phyloP scores from a whole-genome alignment of 768 basidiomycete species.

The Mycena latifolia region DNA sequence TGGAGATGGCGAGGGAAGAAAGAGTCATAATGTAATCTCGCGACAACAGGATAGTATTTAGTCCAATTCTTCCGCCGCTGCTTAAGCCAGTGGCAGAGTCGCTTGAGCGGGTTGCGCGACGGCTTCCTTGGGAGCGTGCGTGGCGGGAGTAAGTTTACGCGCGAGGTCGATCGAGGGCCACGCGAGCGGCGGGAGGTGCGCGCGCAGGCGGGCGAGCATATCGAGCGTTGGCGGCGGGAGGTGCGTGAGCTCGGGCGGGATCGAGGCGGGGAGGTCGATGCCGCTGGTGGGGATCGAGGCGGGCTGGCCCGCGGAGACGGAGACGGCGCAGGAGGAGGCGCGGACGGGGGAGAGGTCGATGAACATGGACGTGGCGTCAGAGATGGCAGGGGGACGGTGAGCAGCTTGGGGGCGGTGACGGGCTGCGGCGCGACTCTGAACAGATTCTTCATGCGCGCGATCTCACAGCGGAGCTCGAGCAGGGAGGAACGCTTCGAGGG shows the following conservation, averaged over 20 bases:
- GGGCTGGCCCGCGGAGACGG: conserved; percentile 49
- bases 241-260: too few relatives aligned
- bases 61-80: too few relatives aligned
- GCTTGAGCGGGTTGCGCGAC: conserved; percentile 15
- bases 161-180: not conserved
- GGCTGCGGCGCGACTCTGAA: conserved; percentile 32
- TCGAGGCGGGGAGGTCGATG: too few relatives aligned
- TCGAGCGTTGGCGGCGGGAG: conserved; percentile 45
- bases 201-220: not conserved
- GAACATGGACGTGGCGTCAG: not conserved
- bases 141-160: not conserved
- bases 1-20: conserved; percentile 58
- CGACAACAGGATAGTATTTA: conserved; percentile 69
- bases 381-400: conserved; percentile 1
- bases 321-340: not conserved
- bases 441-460: conserved; percentile 56
- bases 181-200: too few relatives aligned
- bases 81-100: conserved; percentile 7
- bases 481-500: conserved; percentile 57
- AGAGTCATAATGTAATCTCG: too few relatives aligned
- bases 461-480: conserved; percentile 54
- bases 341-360: not conserved
- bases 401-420: not conserved
- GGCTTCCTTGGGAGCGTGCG: not conserved
- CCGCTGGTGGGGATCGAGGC: too few relatives aligned